Conservation (phyloP, 2,329 filamentous ascomycete species). For the Calonectria crousiana region DNA sequence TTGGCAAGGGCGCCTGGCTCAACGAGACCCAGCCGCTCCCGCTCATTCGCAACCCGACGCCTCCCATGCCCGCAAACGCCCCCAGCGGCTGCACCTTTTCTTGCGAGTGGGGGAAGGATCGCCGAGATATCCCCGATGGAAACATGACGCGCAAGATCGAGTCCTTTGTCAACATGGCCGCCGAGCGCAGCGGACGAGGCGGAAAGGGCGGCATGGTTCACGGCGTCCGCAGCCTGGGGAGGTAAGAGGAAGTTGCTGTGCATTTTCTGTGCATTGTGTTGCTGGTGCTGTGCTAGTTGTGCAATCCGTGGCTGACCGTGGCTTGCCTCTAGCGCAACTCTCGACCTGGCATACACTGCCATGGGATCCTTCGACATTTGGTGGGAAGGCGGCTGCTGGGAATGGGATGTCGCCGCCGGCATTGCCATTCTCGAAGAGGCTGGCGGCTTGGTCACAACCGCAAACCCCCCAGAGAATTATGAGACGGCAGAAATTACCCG, state of each 20-base stretch:
- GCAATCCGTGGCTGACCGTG: not conserved
- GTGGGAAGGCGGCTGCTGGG: slow-evolving; percentile 88
- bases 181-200: slow-evolving; percentile 70
- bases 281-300: not conserved
- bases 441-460: slow-evolving; percentile 79
- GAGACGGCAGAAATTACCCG: slow-evolving; percentile 69
- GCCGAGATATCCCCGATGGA: slow-evolving; percentile 73
- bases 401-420: slow-evolving; percentile 85
- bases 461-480: slow-evolving; percentile 74
- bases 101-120: slow-evolving; percentile 85
- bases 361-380: slow-evolving; percentile 84
- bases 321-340: slow-evolving; percentile 67
- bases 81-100: slow-evolving; percentile 79
- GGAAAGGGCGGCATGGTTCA: slow-evolving; percentile 85
- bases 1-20: slow-evolving; percentile 76
- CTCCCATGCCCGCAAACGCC: slow-evolving; percentile 72
- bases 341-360: slow-evolving; percentile 81
- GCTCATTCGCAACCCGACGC: slow-evolving; percentile 70
- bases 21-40: slow-evolving; percentile 75
- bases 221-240: slow-evolving; percentile 77
- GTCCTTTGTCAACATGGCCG: slow-evolving; percentile 81
- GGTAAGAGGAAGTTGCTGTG: slow-evolving; percentile 43
- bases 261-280: too few species aligned
- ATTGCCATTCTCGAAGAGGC: slow-evolving; percentile 80
- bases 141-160: slow-evolving; percentile 80